Base-by-base conservation (phyloP, 2,329 filamentous ascomycete species). In the Pseudofabraea citricarpa region DNA sequence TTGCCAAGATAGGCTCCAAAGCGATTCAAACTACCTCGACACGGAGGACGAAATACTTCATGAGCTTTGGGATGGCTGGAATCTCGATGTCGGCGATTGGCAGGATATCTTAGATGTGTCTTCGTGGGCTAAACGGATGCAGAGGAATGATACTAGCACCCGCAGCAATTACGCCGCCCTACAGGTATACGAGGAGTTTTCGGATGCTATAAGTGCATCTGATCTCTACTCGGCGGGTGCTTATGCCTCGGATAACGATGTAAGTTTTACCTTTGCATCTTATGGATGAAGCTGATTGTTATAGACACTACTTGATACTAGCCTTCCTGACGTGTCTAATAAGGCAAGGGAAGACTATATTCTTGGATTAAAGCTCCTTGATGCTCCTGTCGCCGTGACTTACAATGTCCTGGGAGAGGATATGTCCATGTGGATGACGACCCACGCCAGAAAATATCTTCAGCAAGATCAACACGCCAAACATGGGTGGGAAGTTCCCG, bases 1-100 rank as follows among this genome's bases (percentile, higher is more conserved):
- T 21, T 78, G 74, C 37, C 77, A 82, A 44, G 85, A 91, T 54
- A 63, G 74, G 3, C 62, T 72, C 9, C 46, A 66, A 23, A 59
- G 65, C 32, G 55, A 63, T 4, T 52, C 62, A 40, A 50, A 61
- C 36, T 56, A 58, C 26, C 63, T 69, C 19, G 68, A 72, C 19
- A 68, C 69, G 10, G 77, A 86, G 47, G 75, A 83, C 39, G 82
- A 88, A 53, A 64, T 83, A 3, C 64, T 85, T 48, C 71, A 74
- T 33, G 80, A 90, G 61, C 64, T 73, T 1, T 85, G 84, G 74
- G 69, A 81, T 26, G 76, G 79, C 48, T 91, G 87, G 83, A 66
- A 70, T 16, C 61, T 90, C 22, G 81, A 83, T 55, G 59, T 82
- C 18, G 74, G 75, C 13, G 73, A 83, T 45, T 82, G 79, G 68